Conservation (phyloP, 768 basidiomycete genomes). For the Mycena capillaripes region DNA sequence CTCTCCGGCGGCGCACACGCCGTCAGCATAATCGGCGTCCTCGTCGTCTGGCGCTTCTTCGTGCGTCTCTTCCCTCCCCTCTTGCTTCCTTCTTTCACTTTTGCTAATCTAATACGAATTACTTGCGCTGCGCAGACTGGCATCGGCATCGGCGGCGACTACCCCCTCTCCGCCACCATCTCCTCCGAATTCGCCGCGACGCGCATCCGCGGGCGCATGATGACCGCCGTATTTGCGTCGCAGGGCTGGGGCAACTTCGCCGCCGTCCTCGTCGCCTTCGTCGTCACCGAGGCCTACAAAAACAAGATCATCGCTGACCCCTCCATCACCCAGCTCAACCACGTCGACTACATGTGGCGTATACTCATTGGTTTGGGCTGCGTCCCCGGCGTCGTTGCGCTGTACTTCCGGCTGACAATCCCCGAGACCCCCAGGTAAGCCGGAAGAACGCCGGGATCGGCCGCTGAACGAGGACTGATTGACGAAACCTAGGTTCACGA, state of each 20-base stretch:
- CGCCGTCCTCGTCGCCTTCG: background rate
- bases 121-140: constrained; percentile 80
- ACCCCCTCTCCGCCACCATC: constrained; percentile 88
- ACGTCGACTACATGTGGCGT: constrained; percentile 87
- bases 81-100: background rate
- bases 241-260: constrained; percentile 85
- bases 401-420: constrained; percentile 94
- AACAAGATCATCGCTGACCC: constrained; percentile 36
- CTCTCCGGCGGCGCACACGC: background rate
- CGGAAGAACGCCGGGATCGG: no score
- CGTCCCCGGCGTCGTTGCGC: constrained; percentile 82
- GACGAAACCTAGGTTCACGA: no score
- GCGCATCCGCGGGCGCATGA: constrained; percentile 58
- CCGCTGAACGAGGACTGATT: no score
- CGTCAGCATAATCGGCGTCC: background rate
- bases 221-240: constrained; percentile 76
- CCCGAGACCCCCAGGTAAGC: constrained; percentile 94
- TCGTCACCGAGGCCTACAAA: background rate
- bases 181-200: constrained; percentile 90
- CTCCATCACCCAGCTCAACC: constrained; percentile 50
- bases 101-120: constrained; percentile 59
- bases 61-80: background rate
- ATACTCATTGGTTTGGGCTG: constrained; percentile 82
- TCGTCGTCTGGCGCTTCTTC: background rate
- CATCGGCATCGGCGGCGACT: constrained; percentile 91